Conservation (phyloP, 371 early-diverging fungal species). For the Phascolomyces articulosus region DNA sequence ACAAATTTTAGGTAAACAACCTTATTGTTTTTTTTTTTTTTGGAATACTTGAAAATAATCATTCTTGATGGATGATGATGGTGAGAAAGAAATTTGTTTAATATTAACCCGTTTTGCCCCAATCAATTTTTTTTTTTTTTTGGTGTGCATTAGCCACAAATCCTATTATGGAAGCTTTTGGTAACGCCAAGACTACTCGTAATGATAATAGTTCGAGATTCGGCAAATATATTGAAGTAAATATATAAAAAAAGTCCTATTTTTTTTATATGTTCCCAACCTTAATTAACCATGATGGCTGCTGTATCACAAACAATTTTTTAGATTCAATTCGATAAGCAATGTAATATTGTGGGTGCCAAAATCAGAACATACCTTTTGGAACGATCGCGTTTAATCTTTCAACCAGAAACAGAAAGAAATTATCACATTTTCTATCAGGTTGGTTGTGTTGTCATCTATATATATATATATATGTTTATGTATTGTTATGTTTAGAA, state of each 20-base stretch:
- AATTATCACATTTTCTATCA: constrained; percentile 99
- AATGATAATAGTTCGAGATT: constrained; percentile 99
- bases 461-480: no score
- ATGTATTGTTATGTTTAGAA: no score
- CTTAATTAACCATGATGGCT: no score
- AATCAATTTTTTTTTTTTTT: neutral
- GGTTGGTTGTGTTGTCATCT: no score
- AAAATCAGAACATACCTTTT: constrained; percentile 96
- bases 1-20: constrained; percentile 68
- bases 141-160: constrained; percentile 75
- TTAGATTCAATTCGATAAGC: constrained; percentile 77
- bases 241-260: neutral
- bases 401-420: constrained; percentile 91
- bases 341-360: constrained; percentile 91
- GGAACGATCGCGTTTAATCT: constrained; percentile 97
- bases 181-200: constrained; percentile 98
- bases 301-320: no score
- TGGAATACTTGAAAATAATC: neutral
- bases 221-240: constrained; percentile 97
- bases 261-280: no score
- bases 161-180: constrained; percentile 99
- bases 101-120: neutral
- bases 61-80: no score
- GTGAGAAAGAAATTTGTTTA: neutral
- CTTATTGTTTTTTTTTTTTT: neutral